Evolutionary conservation across 2,329 filamentous ascomycete species (phyloP).

Genomic region (Fusarium transvaalense): DNA sequence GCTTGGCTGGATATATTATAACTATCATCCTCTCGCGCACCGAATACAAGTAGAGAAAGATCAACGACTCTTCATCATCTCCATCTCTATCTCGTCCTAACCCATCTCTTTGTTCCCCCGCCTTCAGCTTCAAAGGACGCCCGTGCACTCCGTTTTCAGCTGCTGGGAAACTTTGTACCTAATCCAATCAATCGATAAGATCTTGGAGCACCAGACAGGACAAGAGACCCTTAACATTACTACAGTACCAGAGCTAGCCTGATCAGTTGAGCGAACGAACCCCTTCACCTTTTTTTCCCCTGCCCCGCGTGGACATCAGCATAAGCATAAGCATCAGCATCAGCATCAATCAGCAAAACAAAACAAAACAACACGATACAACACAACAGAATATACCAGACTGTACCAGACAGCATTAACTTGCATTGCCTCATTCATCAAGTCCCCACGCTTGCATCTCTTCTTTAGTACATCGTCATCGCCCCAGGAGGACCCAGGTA

Average conservation of each 20-base stretch:
- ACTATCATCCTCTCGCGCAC: conserved; percentile 18
- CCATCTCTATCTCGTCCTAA: neutral
- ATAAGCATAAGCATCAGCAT: conserved; percentile 27
- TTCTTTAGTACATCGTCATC: conserved; percentile 24
- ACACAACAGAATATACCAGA: neutral
- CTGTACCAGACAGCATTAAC: neutral
- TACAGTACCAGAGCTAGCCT: too few relatives aligned
- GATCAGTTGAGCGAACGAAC: conserved; percentile 17
- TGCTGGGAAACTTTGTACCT: conserved; percentile 14
- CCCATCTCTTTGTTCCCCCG: conserved; percentile 18
- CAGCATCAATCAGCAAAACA: conserved; percentile 23
- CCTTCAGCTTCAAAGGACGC: conserved; percentile 37
- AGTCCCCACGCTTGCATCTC: conserved; percentile 13
- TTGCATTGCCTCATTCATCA: conserved; percentile 11
- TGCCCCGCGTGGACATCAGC: conserved; percentile 38
- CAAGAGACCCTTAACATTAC: conserved; percentile 22
- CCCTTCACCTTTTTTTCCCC: conserved; percentile 4
- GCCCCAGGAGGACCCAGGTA: conserved; percentile 24
- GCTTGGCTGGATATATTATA: conserved; percentile 12
- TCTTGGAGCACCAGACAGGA: neutral
- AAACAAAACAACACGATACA: neutral
- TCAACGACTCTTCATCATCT: neutral
- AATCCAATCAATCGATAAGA: conserved; percentile 16
- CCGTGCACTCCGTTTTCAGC: conserved; percentile 36
- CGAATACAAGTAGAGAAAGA: neutral